A percentile compares a stretch with the other conserved stretches of the same genome.
Conservation (phyloP, 1,139 yeast species). For the Geotrichum aggregatum region DNA sequence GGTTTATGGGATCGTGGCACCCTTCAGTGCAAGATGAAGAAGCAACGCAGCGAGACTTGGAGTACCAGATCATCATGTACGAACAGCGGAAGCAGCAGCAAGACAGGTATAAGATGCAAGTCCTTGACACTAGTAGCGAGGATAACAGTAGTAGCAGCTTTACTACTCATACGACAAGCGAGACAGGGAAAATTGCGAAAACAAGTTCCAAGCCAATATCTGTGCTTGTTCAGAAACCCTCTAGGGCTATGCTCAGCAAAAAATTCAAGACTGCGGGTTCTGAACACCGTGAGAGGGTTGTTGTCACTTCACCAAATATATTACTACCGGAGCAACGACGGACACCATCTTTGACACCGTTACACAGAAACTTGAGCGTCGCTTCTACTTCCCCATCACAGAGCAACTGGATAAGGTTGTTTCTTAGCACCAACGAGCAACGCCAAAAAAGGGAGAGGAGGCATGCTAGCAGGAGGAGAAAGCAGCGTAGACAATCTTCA, state of each 20-base stretch:
- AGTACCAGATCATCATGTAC: conserved; percentile 10
- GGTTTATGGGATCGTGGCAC: conserved; percentile 16
- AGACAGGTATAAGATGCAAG: background rate
- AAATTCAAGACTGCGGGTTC: background rate
- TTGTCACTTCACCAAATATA: background rate
- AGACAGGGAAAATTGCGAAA: background rate
- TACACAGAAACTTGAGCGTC: background rate
- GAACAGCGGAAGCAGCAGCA: conserved; percentile 1
- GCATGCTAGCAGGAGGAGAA: conserved; percentile 1
- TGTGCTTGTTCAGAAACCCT: background rate
- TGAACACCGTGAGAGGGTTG: too few relatives aligned
- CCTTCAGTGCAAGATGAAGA: conserved; percentile 10
- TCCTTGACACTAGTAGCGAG: background rate
- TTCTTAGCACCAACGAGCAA: conserved; percentile 9
- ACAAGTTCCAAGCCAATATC: background rate
- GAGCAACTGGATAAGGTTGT: conserved; percentile 13
- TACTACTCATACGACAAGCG: background rate
- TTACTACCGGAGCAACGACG: background rate
- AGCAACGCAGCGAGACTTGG: conserved; percentile 1
- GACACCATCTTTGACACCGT: background rate
- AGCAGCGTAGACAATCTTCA: background rate
- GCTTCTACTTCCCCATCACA: background rate
- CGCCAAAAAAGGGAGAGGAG: conserved; percentile 8
- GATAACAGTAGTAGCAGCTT: background rate
- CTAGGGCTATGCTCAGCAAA: background rate